Evolutionary conservation across 2,329 filamentous ascomycete genomes (phyloP).

Genomic region (Diaporthe aspalathi): DNA sequence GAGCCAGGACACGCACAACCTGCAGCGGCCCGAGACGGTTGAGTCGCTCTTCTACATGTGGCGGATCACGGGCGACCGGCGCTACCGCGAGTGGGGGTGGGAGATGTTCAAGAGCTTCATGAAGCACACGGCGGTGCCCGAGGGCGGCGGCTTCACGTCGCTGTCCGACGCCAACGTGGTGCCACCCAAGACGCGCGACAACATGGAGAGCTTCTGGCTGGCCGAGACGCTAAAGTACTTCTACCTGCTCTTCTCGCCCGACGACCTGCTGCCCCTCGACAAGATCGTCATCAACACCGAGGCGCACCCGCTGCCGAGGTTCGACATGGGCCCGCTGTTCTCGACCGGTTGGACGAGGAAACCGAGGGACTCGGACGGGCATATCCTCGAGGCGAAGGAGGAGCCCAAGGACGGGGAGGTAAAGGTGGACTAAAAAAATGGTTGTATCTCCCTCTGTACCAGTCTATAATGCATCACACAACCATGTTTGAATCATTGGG

Average conservation of each 20-base stretch:
- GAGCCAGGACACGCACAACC: slow-evolving; percentile 86
- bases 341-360: slow-evolving; percentile 85
- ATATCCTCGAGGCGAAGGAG: slow-evolving; percentile 46
- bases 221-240: slow-evolving; percentile 98
- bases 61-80: slow-evolving; percentile 90
- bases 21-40: slow-evolving; percentile 96
- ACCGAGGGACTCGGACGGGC: slow-evolving; percentile 62
- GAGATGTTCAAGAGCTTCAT: slow-evolving; percentile 96
- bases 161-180: slow-evolving; percentile 79
- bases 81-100: slow-evolving; percentile 97
- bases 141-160: slow-evolving; percentile 85
- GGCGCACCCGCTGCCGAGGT: slow-evolving; percentile 89
- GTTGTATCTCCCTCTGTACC: background rate
- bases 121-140: slow-evolving; percentile 82
- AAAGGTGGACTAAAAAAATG: slow-evolving; percentile 3
- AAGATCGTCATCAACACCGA: slow-evolving; percentile 96
- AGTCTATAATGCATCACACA: slow-evolving; percentile 3
- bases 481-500: slow-evolving; percentile 16
- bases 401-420: background rate
- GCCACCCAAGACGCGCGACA: slow-evolving; percentile 79
- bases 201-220: slow-evolving; percentile 99
- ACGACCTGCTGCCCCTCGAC: slow-evolving; percentile 85
- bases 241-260: slow-evolving; percentile 90
- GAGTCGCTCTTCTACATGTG: slow-evolving; percentile 99
- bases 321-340: slow-evolving; percentile 82